Base-by-base conservation (phyloP, 371 early-diverging fungal genomes). In the Mucor mucedo region DNA sequence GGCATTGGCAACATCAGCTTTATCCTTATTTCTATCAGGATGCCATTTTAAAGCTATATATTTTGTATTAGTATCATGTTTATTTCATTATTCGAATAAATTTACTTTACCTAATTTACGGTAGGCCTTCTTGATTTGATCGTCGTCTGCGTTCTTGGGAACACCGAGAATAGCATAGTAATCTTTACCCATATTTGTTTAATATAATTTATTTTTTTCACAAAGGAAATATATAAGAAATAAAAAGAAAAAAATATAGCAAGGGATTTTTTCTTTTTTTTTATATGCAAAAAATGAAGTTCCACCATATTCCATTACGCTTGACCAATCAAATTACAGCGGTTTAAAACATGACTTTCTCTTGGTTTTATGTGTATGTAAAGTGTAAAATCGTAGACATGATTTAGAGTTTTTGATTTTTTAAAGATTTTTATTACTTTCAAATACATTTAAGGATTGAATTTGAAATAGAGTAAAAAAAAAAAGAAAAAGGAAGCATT, bases 91-190 rank as follows among this genome's bases (percentile, higher is more conserved):
- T 21, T 49, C 5, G 6, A 29, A 5, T 29, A 29, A 2, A 5
- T 9, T 5, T n/a, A 48, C 44, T 16, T 66, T 73, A 76, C 82
- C 82, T 74, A 79, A 86, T 79, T 94, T 96, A 58, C 94, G 90
- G 81, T 95, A 98, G 5, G 98, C 93, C 70, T 93, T 93, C 68
- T 94, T 95, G 64, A 98, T 89, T 35, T 89, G 85, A 58, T 87
- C 87, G 11, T 97, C 97, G 28, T 86, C 85, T 27, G 98, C 97
- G 33, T 78, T 77, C 72, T 92, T 93, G 38, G 85, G 56, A 27
- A 98, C 90, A 29, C 91, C 69, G 30, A 69, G 89, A 47, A 95
- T 87, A 42, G 88, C 85, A 75, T 98, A 98, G 72, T 91, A 92
- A 62, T 95, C 95, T 80, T 93, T 94, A 60, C 91, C 93, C 96